Evolutionary conservation across 352 stramenopile species (phyloP).

Genomic region (Phytophthora syringae): DNA sequence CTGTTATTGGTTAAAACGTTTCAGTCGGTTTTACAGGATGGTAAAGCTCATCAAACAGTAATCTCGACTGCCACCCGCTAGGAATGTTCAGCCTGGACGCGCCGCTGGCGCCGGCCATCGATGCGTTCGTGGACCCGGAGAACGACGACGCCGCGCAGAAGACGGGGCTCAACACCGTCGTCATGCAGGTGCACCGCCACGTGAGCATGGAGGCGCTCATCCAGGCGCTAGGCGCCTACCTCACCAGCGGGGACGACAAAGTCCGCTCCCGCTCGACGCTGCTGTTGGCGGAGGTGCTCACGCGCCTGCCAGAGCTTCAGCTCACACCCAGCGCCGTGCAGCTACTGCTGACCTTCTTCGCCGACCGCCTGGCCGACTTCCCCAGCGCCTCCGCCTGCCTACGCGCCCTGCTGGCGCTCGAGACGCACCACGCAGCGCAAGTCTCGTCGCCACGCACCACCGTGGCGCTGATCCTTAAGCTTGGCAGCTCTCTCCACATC

Average conservation of each 20-base stretch:
- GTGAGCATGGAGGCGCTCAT: slow-evolving; percentile 84
- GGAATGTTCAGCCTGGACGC: slow-evolving; percentile 91
- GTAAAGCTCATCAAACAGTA: neutral
- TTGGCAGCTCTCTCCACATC: slow-evolving; percentile 73
- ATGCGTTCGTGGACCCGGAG: slow-evolving; percentile 87
- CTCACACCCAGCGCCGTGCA: slow-evolving; percentile 74
- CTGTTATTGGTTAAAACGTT: too few species aligned
- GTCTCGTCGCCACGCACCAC: slow-evolving; percentile 56
- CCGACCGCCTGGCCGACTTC: slow-evolving; percentile 84
- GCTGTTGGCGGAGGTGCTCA: slow-evolving; percentile 88
- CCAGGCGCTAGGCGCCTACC: slow-evolving; percentile 68
- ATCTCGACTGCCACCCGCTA: neutral
- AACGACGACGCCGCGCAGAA: slow-evolving; percentile 86
- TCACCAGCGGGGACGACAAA: slow-evolving; percentile 85
- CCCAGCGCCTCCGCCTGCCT: slow-evolving; percentile 83
- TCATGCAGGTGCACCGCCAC: slow-evolving; percentile 87
- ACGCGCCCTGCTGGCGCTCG: slow-evolving; percentile 75
- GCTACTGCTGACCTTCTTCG: slow-evolving; percentile 86
- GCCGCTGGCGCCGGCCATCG: slow-evolving; percentile 83
- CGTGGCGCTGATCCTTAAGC: slow-evolving; percentile 68
- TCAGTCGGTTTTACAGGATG: too few species aligned
- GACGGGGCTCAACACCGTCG: slow-evolving; percentile 87
- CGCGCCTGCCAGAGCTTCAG: slow-evolving; percentile 86
- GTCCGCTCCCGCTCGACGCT: slow-evolving; percentile 80
- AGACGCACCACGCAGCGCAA: slow-evolving; percentile 70